These are phyloP conservation scores for Podaxis sp. DNA, from an alignment of 768 basidiomycete genomes.

Conservation along the genomic window DNA sequence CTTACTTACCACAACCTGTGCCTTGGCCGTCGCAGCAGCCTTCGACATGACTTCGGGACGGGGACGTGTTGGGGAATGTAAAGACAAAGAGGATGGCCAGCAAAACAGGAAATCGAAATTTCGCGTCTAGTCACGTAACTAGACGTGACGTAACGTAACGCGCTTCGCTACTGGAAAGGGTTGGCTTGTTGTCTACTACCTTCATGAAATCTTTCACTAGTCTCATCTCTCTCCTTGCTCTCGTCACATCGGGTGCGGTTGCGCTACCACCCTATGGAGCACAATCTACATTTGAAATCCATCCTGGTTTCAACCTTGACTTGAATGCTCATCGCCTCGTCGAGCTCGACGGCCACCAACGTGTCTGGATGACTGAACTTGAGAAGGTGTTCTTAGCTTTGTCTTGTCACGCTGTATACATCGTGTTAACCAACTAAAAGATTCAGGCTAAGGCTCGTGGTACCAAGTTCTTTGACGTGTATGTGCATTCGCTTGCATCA, in stretches of 20 bases:
- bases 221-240: constrained; percentile 40
- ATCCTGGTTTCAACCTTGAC: constrained; percentile 69
- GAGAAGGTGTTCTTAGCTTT: constrained; percentile 60
- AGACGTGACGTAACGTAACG: constrained; percentile 4
- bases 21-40: constrained; percentile 52
- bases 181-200: constrained; percentile 3
- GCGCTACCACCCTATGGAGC: constrained; percentile 17
- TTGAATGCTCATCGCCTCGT: constrained; percentile 70
- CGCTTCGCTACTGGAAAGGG: background rate
- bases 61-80: background rate
- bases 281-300: constrained; percentile 29
- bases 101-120: background rate
- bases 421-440: constrained; percentile 29
- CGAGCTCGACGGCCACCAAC: constrained; percentile 63
- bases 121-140: constrained; percentile 14
- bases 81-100: background rate
- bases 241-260: constrained; percentile 38
- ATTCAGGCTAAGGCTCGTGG: constrained; percentile 76
- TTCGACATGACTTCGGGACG: constrained; percentile 54
- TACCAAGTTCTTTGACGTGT: constrained; percentile 87
- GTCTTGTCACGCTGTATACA: background rate
- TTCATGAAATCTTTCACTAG: constrained; percentile 47
- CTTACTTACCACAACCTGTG: constrained; percentile 72
- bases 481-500: constrained; percentile 19
- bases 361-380: constrained; percentile 83